These are phyloP conservation scores for Yamadazyma trypodendri DNA, from an alignment of 1,139 yeast species.

Conservation along the genomic window DNA sequence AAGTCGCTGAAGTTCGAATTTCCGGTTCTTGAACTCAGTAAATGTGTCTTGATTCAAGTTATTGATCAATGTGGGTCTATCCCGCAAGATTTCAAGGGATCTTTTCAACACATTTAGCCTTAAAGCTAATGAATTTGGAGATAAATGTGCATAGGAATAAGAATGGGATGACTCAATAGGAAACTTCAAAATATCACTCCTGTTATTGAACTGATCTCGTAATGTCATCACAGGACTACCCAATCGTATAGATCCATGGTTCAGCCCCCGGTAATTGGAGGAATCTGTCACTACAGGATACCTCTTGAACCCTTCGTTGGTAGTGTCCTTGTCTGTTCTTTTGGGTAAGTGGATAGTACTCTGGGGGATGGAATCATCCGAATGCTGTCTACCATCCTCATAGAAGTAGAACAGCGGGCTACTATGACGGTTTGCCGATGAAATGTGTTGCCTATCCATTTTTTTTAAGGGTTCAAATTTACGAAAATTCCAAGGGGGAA, in stretches of 20 bases:
- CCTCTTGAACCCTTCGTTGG: neutral
- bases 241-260: conserved; percentile 5
- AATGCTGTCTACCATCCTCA: conserved; percentile 16
- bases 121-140: conserved; percentile 77
- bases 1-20: neutral
- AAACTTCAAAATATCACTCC: conserved; percentile 40
- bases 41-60: conserved; percentile 8
- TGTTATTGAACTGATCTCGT: conserved; percentile 13
- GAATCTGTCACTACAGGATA: neutral
- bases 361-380: conserved; percentile 12
- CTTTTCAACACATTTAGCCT: conserved; percentile 73
- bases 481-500: no score
- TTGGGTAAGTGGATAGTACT: conserved; percentile 11
- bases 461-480: no score
- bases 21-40: conserved; percentile 2
- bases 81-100: conserved; percentile 69
- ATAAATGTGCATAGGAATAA: conserved; percentile 78
- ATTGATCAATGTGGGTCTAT: conserved; percentile 54
- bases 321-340: conserved; percentile 5
- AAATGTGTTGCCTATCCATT: no score
- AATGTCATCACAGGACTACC: conserved; percentile 17
- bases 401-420: conserved; percentile 22
- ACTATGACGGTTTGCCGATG: neutral
- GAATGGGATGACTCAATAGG: conserved; percentile 84
- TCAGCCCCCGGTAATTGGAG: neutral